Base-by-base conservation (phyloP, 2,329 filamentous ascomycete genomes). In the Eutypa lata region DNA sequence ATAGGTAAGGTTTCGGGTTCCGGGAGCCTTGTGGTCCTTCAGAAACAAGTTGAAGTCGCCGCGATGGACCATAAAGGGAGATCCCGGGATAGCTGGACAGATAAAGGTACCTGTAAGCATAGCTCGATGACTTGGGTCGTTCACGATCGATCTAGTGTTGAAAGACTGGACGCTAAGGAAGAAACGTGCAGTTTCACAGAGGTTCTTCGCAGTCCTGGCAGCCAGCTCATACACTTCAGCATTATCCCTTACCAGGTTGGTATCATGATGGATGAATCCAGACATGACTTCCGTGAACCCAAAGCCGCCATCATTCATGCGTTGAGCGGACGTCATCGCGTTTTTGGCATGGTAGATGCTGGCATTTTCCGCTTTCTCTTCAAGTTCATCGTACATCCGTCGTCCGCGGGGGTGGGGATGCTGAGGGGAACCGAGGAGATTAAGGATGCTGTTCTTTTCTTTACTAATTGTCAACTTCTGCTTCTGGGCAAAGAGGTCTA, bases 251-350 rank as follows among this genome's bases (percentile, higher is more conserved):
- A 63, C 62, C 40, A 77, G 63, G 26, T 67, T 68, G 10, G 67
- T 63, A 38, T 75, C 73, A 46, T 69, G 64, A 58, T 84, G 80
- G 24, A 88, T 74, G 57, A 80, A 81, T 10, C 84, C 84, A 7
- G 78, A 76, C 82, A 88, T 86, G 53, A 86, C 78, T 64, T 88
- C 84, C 0, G 80, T 81, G 61, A 88, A 88, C 22, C 78, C 79
- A 50, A 86, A 76, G 0, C 82, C 81, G 43, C 69, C 70, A 10
- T 76, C 73, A 31, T 76, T 72, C 48, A 76, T 59, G 2, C 70
- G 70, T 26, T 68, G 70, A 6, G 78, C 80, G 21, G 65, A 62
- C 19, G 66, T 63, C 50, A 81, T 76, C 14, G 70, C 67, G 26
- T 68, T 60, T 40, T 64, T 65, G 1, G 74, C 72, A 18, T 65